Conservation (phyloP, 306 rosid genomes). For the Corylus heterophylla region DNA sequence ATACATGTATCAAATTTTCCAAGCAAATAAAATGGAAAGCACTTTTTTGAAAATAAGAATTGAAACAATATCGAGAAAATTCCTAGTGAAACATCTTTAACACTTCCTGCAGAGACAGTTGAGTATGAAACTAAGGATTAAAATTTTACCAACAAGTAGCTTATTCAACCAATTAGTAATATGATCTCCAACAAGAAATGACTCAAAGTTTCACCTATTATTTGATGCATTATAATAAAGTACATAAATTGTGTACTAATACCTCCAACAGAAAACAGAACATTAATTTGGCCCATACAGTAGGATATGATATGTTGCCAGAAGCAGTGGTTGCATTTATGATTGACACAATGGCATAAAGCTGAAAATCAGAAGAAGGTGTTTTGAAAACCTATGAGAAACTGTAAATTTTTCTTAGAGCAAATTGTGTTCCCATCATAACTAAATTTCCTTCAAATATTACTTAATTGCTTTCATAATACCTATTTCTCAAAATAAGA, state of each 20-base stretch:
- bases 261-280: constrained; percentile 8
- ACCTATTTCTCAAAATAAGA: neutral
- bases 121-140: neutral
- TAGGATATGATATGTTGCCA: neutral
- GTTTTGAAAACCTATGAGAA: neutral
- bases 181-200: neutral
- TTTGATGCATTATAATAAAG: neutral
- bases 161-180: neutral
- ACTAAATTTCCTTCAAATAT: neutral
- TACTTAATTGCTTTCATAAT: neutral
- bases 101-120: neutral
- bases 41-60: neutral
- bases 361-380: neutral
- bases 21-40: neutral
- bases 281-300: neutral
- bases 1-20: neutral
- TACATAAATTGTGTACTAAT: neutral
- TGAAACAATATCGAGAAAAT: neutral
- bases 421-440: neutral
- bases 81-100: constrained; percentile 5
- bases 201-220: neutral
- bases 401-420: neutral
- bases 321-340: neutral
- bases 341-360: neutral
- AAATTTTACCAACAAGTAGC: neutral